These are phyloP conservation scores for Otatea glauca DNA, from an alignment of 176 grass and related monocot genomes.

Conservation along the genomic window DNA sequence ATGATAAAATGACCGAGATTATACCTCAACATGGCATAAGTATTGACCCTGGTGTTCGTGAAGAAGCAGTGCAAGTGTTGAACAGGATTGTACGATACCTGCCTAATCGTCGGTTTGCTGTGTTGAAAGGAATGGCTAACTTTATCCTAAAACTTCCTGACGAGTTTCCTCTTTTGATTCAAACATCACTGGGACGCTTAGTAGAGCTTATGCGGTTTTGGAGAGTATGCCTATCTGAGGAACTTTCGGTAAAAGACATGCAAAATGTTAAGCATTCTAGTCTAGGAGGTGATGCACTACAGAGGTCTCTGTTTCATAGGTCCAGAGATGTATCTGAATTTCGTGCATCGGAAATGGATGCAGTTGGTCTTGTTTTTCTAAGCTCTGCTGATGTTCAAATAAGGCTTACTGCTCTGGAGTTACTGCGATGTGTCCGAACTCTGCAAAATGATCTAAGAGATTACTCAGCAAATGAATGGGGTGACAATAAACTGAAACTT, in stretches of 20 bases:
- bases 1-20: slow-evolving; percentile 94
- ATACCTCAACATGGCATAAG: slow-evolving; percentile 99
- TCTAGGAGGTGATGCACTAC: slow-evolving; percentile 63
- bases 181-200: slow-evolving; percentile 81
- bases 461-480: slow-evolving; percentile 67
- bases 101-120: slow-evolving; percentile 89
- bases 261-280: slow-evolving; percentile 55
- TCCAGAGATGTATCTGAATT: slow-evolving; percentile 78
- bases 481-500: slow-evolving; percentile 74
- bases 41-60: slow-evolving; percentile 94
- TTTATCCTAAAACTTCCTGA: slow-evolving; percentile 99
- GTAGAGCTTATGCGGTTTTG: slow-evolving; percentile 94
- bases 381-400: slow-evolving; percentile 97
- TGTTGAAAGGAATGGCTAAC: slow-evolving; percentile 96
- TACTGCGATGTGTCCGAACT: slow-evolving; percentile 78
- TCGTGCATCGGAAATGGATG: slow-evolving; percentile 86
- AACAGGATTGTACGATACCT: slow-evolving; percentile 88
- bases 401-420: slow-evolving; percentile 91
- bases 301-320: slow-evolving; percentile 67
- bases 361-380: slow-evolving; percentile 96
- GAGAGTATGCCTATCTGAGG: slow-evolving; percentile 88
- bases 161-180: slow-evolving; percentile 93
- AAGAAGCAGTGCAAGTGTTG: slow-evolving; percentile 92
- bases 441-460: slow-evolving; percentile 92
- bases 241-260: slow-evolving; percentile 66